Conservation (phyloP, 2,329 filamentous ascomycete genomes). For the Helminthosporium solani region DNA sequence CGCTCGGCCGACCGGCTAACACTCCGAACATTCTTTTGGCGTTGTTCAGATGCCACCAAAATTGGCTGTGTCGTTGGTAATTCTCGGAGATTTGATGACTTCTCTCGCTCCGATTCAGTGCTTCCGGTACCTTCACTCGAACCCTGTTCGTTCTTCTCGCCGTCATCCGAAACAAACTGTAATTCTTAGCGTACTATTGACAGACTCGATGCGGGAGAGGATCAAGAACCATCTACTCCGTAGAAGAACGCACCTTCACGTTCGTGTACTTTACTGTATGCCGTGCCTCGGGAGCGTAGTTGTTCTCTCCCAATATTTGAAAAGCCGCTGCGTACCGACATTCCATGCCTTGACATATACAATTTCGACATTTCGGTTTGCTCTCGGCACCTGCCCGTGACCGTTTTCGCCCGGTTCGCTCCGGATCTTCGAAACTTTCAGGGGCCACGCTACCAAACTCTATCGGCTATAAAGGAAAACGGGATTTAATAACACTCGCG, state of each 20-base stretch:
- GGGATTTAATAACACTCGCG: neutral
- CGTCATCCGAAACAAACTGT: conserved; percentile 10
- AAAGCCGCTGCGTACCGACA: conserved; percentile 53
- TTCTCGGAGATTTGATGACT: neutral
- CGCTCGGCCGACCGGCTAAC: conserved; percentile 14
- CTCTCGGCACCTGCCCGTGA: conserved; percentile 52
- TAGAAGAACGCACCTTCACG: conserved; percentile 12
- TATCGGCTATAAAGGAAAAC: neutral
- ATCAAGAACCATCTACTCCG: neutral
- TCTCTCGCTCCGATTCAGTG: neutral
- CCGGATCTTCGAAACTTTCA: conserved; percentile 8
- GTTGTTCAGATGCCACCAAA: neutral
- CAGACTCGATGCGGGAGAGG: neutral
- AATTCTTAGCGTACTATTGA: neutral
- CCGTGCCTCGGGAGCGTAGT: conserved; percentile 41
- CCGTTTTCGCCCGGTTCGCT: conserved; percentile 13
- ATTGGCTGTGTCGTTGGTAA: neutral
- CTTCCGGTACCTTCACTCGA: neutral
- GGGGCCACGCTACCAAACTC: neutral
- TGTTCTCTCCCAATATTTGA: conserved; percentile 53
- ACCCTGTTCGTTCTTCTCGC: conserved; percentile 1
- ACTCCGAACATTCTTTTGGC: neutral
- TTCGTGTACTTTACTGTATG: conserved; percentile 17
- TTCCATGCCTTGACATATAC: conserved; percentile 48
- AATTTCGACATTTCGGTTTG: conserved; percentile 54